Conservation (phyloP, 257 asterid genomes). For the Salvia hispanica region DNA sequence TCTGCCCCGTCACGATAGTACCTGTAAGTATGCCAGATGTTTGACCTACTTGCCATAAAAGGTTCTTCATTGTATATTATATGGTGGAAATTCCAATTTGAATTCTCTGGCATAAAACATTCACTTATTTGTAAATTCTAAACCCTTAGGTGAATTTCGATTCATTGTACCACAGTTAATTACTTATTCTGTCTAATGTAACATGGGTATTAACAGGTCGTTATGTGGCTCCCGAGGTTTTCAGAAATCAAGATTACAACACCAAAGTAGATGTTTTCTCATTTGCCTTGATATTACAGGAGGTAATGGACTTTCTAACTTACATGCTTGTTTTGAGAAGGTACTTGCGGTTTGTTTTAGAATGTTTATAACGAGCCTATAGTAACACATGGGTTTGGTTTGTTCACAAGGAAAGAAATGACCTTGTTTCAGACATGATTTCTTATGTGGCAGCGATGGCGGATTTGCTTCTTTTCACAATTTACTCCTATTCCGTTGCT, state of each 20-base stretch:
- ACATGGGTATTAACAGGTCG: slow-evolving; percentile 54
- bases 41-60: background rate
- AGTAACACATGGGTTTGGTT: background rate
- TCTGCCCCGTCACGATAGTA: slow-evolving; percentile 48
- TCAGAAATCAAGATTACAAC: slow-evolving; percentile 80
- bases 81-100: background rate
- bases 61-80: background rate
- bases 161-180: background rate
- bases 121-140: too few relatives aligned
- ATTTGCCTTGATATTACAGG: slow-evolving; percentile 87
- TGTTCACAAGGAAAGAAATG: background rate
- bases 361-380: background rate
- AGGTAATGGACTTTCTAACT: slow-evolving; percentile 50
- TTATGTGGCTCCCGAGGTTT: slow-evolving; percentile 92
- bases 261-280: slow-evolving; percentile 96
- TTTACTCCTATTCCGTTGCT: background rate
- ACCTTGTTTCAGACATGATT: background rate
- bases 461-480: background rate
- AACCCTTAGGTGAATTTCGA: too few relatives aligned
- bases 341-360: slow-evolving; percentile 4
- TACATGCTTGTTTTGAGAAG: background rate
- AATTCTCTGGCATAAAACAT: background rate
- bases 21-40: slow-evolving; percentile 75
- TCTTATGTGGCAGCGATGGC: background rate
- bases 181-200: slow-evolving; percentile 8